Conservation (phyloP, 192 early-diverging fungal species). For the Rhizophagus clarus region DNA sequence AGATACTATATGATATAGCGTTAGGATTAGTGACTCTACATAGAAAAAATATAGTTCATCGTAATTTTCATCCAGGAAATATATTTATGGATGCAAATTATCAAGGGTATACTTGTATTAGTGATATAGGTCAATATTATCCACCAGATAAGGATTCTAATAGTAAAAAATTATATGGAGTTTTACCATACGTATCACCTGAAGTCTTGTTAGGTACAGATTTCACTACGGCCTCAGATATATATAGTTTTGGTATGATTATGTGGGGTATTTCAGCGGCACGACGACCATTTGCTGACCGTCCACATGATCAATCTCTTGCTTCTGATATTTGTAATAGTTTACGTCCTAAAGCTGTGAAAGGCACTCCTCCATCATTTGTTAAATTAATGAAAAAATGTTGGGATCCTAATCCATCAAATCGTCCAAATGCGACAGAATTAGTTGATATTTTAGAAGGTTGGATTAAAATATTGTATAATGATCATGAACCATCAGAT, state of each 20-base stretch:
- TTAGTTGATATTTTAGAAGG: neutral
- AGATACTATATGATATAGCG: neutral
- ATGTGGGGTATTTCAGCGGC: constrained; percentile 3
- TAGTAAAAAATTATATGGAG: neutral
- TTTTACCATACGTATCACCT: constrained; percentile 14
- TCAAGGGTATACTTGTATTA: neutral
- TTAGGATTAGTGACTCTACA: neutral
- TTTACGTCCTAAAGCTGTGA: constrained; percentile 1
- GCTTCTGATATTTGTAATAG: constrained; percentile 17
- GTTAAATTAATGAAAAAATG: constrained; percentile 16
- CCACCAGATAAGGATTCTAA: neutral
- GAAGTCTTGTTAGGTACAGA: neutral
- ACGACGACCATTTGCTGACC: neutral
- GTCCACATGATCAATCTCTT: neutral
- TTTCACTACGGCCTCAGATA: neutral
- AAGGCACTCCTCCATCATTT: constrained; percentile 7
- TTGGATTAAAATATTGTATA: neutral
- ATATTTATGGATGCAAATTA: neutral
- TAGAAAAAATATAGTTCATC: neutral
- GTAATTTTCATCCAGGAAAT: constrained; percentile 17
- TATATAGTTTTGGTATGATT: constrained; percentile 12
- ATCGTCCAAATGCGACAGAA: neutral
- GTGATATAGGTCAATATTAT: constrained; percentile 22
- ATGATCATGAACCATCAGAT: neutral
- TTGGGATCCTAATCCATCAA: constrained; percentile 13